Evolutionary conservation across 495 filamentous ascomycete genomes (phyloP).

Genomic region (Aspergillus bertholletiae): DNA sequence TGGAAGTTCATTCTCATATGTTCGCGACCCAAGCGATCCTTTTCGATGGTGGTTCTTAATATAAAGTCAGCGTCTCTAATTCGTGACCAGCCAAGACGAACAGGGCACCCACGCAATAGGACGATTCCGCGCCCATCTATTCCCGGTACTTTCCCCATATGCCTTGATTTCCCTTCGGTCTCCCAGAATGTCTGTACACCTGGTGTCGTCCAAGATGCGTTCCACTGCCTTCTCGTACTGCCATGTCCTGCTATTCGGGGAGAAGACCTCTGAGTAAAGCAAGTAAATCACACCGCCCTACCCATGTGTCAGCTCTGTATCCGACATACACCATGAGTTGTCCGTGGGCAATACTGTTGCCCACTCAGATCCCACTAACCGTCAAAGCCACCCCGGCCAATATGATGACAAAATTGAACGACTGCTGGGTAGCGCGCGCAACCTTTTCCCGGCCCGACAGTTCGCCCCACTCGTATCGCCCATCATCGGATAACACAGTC

Average conservation of each 20-base stretch:
- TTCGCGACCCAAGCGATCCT: constrained; percentile 71
- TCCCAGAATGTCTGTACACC: constrained; percentile 73
- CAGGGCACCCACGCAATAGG: constrained; percentile 68
- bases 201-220: constrained; percentile 67
- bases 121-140: constrained; percentile 79
- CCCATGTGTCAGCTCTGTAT: not conserved
- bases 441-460: constrained; percentile 75
- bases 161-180: constrained; percentile 71
- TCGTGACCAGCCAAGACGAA: not conserved
- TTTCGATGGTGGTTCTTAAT: constrained; percentile 58
- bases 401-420: constrained; percentile 79
- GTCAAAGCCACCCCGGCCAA: constrained; percentile 72
- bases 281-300: constrained; percentile 74
- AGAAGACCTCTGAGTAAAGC: constrained; percentile 83
- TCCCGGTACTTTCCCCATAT: constrained; percentile 78
- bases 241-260: constrained; percentile 75
- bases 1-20: constrained; percentile 88
- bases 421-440: constrained; percentile 82
- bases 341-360: not conserved
- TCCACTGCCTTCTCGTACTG: constrained; percentile 88
- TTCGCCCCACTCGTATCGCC: constrained; percentile 73
- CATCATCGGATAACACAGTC: constrained; percentile 78
- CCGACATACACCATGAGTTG: not conserved
- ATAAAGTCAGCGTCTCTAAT: not conserved
- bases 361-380: constrained; percentile 32